Evolutionary conservation across 805 yeast species (phyloP).

Genomic region (Yamadazyma olivae): DNA sequence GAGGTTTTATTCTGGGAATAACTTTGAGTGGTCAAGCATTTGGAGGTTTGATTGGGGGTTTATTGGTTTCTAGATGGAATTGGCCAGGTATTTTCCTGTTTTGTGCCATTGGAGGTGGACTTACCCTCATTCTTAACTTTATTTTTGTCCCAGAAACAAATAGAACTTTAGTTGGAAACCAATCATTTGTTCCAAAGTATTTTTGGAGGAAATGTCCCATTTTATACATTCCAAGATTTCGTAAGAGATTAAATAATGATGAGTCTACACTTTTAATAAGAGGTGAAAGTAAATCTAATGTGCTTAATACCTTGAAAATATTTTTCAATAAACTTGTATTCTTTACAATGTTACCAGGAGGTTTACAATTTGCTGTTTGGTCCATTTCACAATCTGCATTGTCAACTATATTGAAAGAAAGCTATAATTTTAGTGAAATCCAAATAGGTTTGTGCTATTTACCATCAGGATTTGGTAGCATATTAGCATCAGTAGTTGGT

Average conservation of each 20-base stretch:
- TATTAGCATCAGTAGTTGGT: constrained; percentile 52
- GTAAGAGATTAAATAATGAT: constrained; percentile 23
- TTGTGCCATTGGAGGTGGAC: constrained; percentile 57
- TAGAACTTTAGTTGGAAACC: constrained; percentile 68
- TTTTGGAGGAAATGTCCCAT: constrained; percentile 43
- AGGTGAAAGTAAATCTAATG: constrained; percentile 10
- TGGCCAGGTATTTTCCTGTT: constrained; percentile 82
- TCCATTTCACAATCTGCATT: constrained; percentile 61
- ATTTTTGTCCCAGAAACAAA: constrained; percentile 67
- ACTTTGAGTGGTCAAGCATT: constrained; percentile 69
- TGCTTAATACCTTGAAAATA: constrained; percentile 36
- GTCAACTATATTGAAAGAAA: constrained; percentile 47
- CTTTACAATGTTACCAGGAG: constrained; percentile 50
- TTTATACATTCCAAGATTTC: constrained; percentile 21
- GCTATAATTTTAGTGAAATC: constrained; percentile 48
- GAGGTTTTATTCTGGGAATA: constrained; percentile 61
- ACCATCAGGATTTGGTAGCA: constrained; percentile 65
- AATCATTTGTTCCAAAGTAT: constrained; percentile 50
- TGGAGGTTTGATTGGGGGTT: constrained; percentile 66
- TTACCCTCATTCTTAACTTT: constrained; percentile 26
- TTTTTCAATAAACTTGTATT: constrained; percentile 40
- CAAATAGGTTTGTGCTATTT: constrained; percentile 66
- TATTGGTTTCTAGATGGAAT: constrained; percentile 23
- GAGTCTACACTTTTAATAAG: constrained; percentile 20
- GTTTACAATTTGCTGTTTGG: constrained; percentile 64